Conservation (phyloP, 768 basidiomycete species). For the Termitomyces titanicus region DNA sequence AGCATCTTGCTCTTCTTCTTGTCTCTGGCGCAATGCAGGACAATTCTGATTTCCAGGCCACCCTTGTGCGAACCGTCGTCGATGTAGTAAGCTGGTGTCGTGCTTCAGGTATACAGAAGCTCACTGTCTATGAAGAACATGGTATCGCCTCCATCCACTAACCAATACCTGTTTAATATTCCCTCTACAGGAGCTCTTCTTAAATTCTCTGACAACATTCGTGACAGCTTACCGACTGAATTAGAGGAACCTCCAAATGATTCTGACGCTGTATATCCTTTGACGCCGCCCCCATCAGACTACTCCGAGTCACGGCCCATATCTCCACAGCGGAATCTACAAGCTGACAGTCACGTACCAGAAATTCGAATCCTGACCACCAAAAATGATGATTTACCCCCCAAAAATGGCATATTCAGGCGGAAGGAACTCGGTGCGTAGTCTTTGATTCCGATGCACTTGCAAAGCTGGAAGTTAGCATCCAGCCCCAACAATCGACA, state of each 20-base stretch:
- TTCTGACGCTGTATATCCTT: slow-evolving; percentile 64
- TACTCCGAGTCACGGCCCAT: slow-evolving; percentile 61
- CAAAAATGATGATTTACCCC: background rate
- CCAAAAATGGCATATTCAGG: background rate
- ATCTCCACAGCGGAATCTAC: slow-evolving; percentile 39
- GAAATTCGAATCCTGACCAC: slow-evolving; percentile 9
- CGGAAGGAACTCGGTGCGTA: slow-evolving; percentile 3
- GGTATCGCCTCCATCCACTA: slow-evolving; percentile 40
- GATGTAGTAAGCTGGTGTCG: slow-evolving; percentile 60
- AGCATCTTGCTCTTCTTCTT: slow-evolving; percentile 65
- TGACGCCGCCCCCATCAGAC: slow-evolving; percentile 78
- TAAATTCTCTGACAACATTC: slow-evolving; percentile 37
- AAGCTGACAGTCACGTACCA: slow-evolving; percentile 21
- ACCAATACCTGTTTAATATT: background rate
- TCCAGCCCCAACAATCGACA: background rate
- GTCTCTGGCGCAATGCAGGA: slow-evolving; percentile 38
- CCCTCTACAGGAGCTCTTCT: slow-evolving; percentile 35
- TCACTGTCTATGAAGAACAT: slow-evolving; percentile 70
- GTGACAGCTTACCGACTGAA: slow-evolving; percentile 21
- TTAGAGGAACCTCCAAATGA: slow-evolving; percentile 18
- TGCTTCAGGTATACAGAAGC: slow-evolving; percentile 51
- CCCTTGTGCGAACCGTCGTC: slow-evolving; percentile 51
- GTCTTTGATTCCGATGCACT: background rate
- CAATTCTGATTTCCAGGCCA: slow-evolving; percentile 31
- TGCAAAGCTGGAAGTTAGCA: background rate